Evolutionary conservation across 176 grass and related monocot genomes (phyloP), one percentile per base, ranked within the genome.

Genomic region (Oryza longistaminata): DNA sequence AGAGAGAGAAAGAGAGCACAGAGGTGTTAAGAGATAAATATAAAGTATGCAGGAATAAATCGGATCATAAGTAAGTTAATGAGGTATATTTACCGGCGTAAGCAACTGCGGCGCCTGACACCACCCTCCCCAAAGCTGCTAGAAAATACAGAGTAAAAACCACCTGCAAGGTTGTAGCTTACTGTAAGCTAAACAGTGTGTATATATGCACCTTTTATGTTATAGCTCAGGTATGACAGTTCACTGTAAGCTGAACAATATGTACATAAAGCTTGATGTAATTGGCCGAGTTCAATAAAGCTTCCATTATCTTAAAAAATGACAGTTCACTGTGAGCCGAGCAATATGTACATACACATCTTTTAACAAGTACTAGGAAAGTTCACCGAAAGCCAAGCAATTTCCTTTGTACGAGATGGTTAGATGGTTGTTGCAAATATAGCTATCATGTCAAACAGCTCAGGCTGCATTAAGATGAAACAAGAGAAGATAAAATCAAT

Each of bases 21-120:
- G 7, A 76, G 34, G 31, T 40, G 34, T 87, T 71, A 66, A 6
- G 55, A 9, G 64, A 64, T 1, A 68, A 83, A 66, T 78, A 5
- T 39, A 39, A 85, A 77, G 16, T 13, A 53, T 76, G 44, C 14
- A 45, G 1, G 61, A 7, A 55, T 6, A 71, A 79, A 17, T 62
- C 9, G 26, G n/a, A 76, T 58, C 16, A 21, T 15, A 16, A 1
- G 52, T n/a, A 69, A 48, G 64, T 79, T 66, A 83, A 14, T 15
- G 44, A 24, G 26, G 2, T 71, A 14, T 40, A 73, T 71, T 95
- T 96, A 99, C 96, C 96, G 82, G 90, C 83, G 80, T 96, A 96
- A 40, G 91, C 93, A 89, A 96, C 83, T 7, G 96, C 94, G 75
- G 90, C 96, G n/a, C 93, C 91, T 50, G 96, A 92, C 66, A 92